A percentile compares a stretch with the other conserved stretches of the same genome.
These are phyloP conservation scores for Populus tomentosa DNA, from an alignment of 441 rosid genomes.

Conservation along the genomic window DNA sequence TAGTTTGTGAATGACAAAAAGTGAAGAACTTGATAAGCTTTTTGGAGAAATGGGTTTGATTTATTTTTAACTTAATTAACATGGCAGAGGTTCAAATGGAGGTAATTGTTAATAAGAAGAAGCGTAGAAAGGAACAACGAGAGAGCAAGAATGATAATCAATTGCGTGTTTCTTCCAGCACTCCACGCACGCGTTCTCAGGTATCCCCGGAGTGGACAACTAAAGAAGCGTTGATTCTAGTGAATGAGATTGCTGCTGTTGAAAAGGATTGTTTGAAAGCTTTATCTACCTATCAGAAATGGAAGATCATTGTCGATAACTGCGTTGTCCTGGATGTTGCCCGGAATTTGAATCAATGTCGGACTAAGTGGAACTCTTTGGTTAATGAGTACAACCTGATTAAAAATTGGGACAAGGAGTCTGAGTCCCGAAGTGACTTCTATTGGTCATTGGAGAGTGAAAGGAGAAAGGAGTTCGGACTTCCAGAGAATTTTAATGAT, in stretches of 20 bases:
- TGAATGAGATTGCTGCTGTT: conserved; percentile 64
- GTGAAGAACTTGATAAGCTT: not conserved
- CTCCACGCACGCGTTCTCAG: conserved; percentile 59
- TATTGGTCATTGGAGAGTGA: conserved; percentile 34
- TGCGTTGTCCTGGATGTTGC: conserved; percentile 49
- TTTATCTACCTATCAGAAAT: conserved; percentile 64
- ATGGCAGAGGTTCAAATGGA: not conserved
- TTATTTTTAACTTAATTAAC: not conserved
- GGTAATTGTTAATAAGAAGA: not conserved
- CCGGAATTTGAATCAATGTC: conserved; percentile 54
- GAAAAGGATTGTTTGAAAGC: conserved; percentile 56
- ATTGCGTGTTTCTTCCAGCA: conserved; percentile 18
- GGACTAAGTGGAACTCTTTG: conserved; percentile 63
- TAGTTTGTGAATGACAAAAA: not conserved
- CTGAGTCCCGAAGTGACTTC: conserved; percentile 17
- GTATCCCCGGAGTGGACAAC: conserved; percentile 59
- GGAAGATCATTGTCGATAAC: conserved; percentile 64
- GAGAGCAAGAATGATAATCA: not conserved
- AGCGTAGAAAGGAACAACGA: conserved; percentile 13
- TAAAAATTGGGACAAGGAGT: conserved; percentile 33
- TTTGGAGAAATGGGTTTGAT: not conserved
- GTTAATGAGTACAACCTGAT: conserved; percentile 43
- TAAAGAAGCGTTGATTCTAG: conserved; percentile 46
- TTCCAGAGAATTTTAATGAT: conserved; percentile 38
- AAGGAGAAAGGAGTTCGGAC: conserved; percentile 32